Evolutionary conservation across 2,329 filamentous ascomycete species (phyloP).

Genomic region (Xylaria sp.): DNA sequence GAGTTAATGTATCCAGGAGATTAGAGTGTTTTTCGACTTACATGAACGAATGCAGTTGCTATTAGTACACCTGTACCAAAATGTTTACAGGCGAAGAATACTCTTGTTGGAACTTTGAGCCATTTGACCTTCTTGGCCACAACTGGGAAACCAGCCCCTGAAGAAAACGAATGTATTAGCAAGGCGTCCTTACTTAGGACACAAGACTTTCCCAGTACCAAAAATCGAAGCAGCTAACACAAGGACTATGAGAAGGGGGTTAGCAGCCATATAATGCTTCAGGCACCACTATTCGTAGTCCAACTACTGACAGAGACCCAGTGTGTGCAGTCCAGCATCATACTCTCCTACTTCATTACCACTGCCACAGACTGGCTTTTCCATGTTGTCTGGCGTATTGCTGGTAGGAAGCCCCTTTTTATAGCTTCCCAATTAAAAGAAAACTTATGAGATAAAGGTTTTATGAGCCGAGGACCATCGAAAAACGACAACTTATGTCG

Average conservation of each 20-base stretch:
- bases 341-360: constrained; percentile 54
- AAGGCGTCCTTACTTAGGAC: neutral
- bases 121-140: constrained; percentile 66
- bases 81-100: constrained; percentile 73
- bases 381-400: constrained; percentile 45
- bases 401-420: neutral
- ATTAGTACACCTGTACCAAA: constrained; percentile 78
- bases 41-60: constrained; percentile 78
- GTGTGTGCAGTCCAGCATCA: constrained; percentile 56
- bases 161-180: constrained; percentile 37
- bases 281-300: neutral
- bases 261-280: neutral
- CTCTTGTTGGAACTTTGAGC: constrained; percentile 66
- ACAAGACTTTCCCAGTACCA: constrained; percentile 42
- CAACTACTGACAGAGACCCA: constrained; percentile 55
- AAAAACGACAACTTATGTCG: constrained; percentile 46
- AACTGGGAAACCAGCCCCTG: constrained; percentile 63
- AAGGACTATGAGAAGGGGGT: constrained; percentile 49
- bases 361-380: constrained; percentile 55
- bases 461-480: constrained; percentile 40
- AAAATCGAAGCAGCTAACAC: constrained; percentile 55
- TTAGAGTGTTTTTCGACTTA: constrained; percentile 47
- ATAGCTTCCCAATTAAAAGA: neutral
- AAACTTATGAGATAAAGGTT: constrained; percentile 1
- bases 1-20: neutral